These are phyloP conservation scores for Ustilago trichophora DNA, from an alignment of 1,284 basidiomycete genomes.

Conservation along the genomic window DNA sequence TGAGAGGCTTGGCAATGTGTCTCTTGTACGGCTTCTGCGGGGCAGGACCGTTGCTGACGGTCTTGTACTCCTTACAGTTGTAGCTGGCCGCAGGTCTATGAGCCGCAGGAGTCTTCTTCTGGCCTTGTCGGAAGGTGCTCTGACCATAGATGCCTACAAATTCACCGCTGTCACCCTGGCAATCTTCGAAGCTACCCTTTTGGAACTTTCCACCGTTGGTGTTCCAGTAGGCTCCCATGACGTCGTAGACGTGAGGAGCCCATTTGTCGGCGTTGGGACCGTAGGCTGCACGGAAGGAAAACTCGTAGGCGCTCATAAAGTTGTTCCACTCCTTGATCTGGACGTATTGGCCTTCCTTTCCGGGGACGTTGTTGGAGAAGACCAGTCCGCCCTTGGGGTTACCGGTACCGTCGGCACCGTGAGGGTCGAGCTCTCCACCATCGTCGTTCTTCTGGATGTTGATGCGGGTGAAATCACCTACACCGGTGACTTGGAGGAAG, in stretches of 20 bases:
- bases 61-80: conserved; percentile 34
- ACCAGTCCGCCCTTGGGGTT: conserved; percentile 55
- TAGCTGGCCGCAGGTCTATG: conserved; percentile 28
- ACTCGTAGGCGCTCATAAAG: conserved; percentile 50
- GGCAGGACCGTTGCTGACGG: conserved; percentile 21
- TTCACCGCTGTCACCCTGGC: conserved; percentile 41
- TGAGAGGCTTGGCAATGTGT: conserved; percentile 15
- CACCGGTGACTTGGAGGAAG: conserved; percentile 76
- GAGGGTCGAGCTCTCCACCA: conserved; percentile 55
- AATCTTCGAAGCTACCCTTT: conserved; percentile 44
- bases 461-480: conserved; percentile 74
- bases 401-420: too few species aligned
- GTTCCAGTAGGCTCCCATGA: conserved; percentile 43
- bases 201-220: conserved; percentile 39
- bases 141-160: conserved; percentile 35
- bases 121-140: conserved; percentile 46
- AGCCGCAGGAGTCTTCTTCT: conserved; percentile 28
- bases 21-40: conserved; percentile 36
- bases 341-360: conserved; percentile 30
- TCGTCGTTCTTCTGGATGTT: conserved; percentile 30
- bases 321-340: conserved; percentile 56
- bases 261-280: conserved; percentile 33
- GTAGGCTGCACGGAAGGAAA: conserved; percentile 51
- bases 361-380: conserved; percentile 38
- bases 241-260: conserved; percentile 56